Evolutionary conservation across 805 yeast species (phyloP).

Genomic region (Wickerhamiella cacticola): DNA sequence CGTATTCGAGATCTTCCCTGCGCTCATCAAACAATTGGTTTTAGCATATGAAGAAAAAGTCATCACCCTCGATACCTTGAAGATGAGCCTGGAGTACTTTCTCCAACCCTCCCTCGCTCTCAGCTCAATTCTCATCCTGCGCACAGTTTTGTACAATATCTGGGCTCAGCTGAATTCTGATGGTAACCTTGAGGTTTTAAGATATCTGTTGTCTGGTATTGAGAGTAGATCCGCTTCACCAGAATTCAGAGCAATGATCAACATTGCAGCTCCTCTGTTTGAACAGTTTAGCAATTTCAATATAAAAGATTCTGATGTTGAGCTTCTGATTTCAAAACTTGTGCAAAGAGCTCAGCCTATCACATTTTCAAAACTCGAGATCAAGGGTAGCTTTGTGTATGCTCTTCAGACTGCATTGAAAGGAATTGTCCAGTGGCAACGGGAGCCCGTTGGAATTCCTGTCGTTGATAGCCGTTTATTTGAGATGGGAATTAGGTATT

Average conservation of each 20-base stretch:
- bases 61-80: conserved; percentile 47
- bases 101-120: conserved; percentile 63
- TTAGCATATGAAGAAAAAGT: conserved; percentile 43
- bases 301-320: neutral
- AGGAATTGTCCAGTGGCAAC: conserved; percentile 11
- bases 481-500: conserved; percentile 2
- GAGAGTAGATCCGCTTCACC: neutral
- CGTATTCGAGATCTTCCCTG: conserved; percentile 56
- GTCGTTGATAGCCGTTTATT: neutral
- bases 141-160: conserved; percentile 37
- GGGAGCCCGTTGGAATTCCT: conserved; percentile 8
- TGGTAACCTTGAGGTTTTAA: conserved; percentile 2
- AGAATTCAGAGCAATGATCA: conserved; percentile 3
- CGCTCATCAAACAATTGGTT: conserved; percentile 29
- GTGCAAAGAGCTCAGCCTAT: neutral
- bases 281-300: neutral
- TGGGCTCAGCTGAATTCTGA: conserved; percentile 21
- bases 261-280: neutral
- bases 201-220: neutral
- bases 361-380: conserved; percentile 4
- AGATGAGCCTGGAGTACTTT: conserved; percentile 77
- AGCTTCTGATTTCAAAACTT: neutral
- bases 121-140: conserved; percentile 43
- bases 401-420: conserved; percentile 3
- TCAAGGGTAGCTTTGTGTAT: conserved; percentile 4